A percentile compares a stretch with the other conserved stretches of the same genome.
These are phyloP conservation scores for Barnettozyma wickerhamii DNA, from an alignment of 805 yeast genomes.

Conservation along the genomic window DNA sequence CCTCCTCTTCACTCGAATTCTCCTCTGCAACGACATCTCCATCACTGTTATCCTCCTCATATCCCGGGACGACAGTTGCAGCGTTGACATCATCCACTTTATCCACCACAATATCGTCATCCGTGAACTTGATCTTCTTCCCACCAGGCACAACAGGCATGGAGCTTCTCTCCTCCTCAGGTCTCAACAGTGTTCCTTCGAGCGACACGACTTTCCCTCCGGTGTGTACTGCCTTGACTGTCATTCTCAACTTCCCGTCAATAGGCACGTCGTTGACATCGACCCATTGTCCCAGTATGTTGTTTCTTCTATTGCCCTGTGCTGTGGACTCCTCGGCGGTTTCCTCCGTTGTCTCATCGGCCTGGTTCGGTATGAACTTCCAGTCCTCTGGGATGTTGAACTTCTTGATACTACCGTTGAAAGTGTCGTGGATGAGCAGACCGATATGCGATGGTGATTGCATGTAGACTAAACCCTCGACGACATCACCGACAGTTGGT, in stretches of 20 bases:
- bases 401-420: constrained; percentile 88
- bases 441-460: constrained; percentile 96
- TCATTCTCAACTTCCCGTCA: constrained; percentile 79
- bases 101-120: constrained; percentile 31
- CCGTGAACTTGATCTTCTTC: constrained; percentile 47
- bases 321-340: constrained; percentile 8
- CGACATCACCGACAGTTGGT: constrained; percentile 80
- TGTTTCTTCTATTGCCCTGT: constrained; percentile 15
- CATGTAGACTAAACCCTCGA: constrained; percentile 86
- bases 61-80: constrained; percentile 8
- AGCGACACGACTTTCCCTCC: constrained; percentile 81
- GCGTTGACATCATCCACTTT: constrained; percentile 15
- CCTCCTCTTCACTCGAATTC: constrained; percentile 25
- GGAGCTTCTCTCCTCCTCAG: constrained; percentile 43
- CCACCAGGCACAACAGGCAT: constrained; percentile 42
- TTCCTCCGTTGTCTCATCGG: constrained; percentile 44
- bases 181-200: constrained; percentile 68
- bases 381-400: constrained; percentile 81
- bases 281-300: constrained; percentile 74
- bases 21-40: constrained; percentile 24
- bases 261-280: constrained; percentile 70
- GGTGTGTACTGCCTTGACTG: constrained; percentile 64
- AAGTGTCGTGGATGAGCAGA: constrained; percentile 83
- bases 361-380: constrained; percentile 79
- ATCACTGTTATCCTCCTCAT: constrained; percentile 18